Conservation (phyloP, 2,329 filamentous ascomycete genomes). For the Xylaria sp. region DNA sequence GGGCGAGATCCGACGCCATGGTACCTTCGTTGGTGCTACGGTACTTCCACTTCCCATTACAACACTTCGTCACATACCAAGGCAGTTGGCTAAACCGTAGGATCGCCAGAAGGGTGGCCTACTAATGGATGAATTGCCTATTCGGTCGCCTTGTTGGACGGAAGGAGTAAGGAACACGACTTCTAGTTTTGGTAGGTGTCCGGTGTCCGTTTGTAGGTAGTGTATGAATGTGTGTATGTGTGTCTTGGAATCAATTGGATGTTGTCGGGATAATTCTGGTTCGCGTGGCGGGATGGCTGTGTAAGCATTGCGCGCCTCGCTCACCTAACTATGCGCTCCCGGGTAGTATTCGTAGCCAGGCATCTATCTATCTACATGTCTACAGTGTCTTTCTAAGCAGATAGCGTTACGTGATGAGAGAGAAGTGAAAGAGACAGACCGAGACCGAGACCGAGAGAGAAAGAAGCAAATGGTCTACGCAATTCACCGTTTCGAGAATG, state of each 20-base stretch:
- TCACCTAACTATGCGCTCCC: too few species aligned
- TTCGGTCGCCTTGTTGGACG: not conserved
- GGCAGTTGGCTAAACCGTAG: not conserved
- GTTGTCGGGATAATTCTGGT: not conserved
- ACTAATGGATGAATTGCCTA: conserved; percentile 7
- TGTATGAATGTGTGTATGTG: not conserved
- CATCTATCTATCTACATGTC: too few species aligned
- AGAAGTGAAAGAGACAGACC: too few species aligned
- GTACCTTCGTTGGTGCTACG: too few species aligned
- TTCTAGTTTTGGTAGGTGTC: conserved; percentile 19
- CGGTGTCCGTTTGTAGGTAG: not conserved
- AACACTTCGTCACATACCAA: not conserved
- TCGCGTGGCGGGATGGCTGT: not conserved
- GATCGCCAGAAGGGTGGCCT: conserved; percentile 7
- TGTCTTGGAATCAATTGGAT: too few species aligned
- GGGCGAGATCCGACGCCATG: not conserved
- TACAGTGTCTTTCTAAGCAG: too few species aligned
- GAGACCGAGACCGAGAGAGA: too few species aligned
- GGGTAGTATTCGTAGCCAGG: too few species aligned
- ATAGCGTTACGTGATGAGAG: too few species aligned
- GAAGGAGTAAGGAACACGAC: not conserved
- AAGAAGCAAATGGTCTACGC: too few species aligned
- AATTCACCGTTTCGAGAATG: too few species aligned
- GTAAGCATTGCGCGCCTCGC: not conserved
- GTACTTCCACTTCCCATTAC: not conserved